Evolutionary conservation across 1,284 basidiomycete species (phyloP).

Genomic region (Marasmius fiardii): DNA sequence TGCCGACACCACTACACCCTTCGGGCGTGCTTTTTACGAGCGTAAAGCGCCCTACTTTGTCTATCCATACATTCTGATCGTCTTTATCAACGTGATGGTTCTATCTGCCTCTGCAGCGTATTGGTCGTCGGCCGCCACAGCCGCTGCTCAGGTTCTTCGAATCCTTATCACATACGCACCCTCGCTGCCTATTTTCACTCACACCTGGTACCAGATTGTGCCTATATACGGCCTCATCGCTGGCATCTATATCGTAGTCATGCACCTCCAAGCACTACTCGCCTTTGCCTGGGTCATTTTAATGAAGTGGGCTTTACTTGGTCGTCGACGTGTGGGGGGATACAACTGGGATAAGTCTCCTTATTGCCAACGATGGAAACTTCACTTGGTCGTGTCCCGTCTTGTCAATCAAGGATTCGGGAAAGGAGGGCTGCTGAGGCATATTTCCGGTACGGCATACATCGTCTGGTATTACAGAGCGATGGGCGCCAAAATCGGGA

Average conservation of each 20-base stretch:
- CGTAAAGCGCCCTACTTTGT: conserved; percentile 38
- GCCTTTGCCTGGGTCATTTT: conserved; percentile 34
- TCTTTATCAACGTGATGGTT: conserved; percentile 29
- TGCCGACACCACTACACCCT: conserved; percentile 29
- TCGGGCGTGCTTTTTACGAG: conserved; percentile 42
- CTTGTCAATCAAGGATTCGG: conserved; percentile 34
- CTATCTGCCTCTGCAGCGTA: conserved; percentile 31
- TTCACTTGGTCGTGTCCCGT: conserved; percentile 35
- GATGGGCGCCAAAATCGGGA: conserved; percentile 37
- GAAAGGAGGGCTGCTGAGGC: conserved; percentile 33
- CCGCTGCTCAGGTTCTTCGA: conserved; percentile 33
- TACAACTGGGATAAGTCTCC: conserved; percentile 41
- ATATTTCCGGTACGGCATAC: conserved; percentile 35
- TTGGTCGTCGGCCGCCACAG: conserved; percentile 37
- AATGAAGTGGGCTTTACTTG: conserved; percentile 37
- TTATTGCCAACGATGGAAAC: conserved; percentile 44
- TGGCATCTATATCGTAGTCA: conserved; percentile 29
- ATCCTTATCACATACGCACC: conserved; percentile 25
- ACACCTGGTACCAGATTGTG: conserved; percentile 31
- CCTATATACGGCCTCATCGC: conserved; percentile 34
- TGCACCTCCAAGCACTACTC: conserved; percentile 31
- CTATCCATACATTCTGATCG: conserved; percentile 34
- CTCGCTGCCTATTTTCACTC: conserved; percentile 26
- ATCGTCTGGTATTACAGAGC: conserved; percentile 39
- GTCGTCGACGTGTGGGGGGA: conserved; percentile 30